Evolutionary conservation across 129 eudicot genomes (phyloP), one percentile per base, ranked within the genome.

Genomic region (Centaurea solstitialis): DNA sequence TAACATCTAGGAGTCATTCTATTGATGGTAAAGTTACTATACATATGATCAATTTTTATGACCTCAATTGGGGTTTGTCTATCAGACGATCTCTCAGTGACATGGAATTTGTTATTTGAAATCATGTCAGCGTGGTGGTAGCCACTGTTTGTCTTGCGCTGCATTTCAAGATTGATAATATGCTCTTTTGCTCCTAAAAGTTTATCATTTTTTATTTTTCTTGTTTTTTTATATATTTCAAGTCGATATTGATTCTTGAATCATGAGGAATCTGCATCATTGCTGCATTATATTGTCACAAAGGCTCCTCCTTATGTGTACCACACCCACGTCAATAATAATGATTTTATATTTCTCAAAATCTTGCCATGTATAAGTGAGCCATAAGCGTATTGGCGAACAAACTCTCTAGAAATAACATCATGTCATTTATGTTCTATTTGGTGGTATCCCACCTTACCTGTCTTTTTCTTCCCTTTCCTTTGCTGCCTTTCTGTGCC

Each of bases 201-300:
- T 30, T 57, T 21, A 5, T 28, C 28, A n/a, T n/a, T 57, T 53
- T 75, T 50, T 30, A 73, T n/a, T 57, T 75, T 75, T 61, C 17
- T 45, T 57, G 57, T 4, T 37, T 40, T 30, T 57, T 57, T 75
- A 26, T 0, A 26, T 26, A 57, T 75, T 75, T 17, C 41, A 40
- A 77, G 6, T 70, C 47, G 6, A 70, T 53, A 5, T 70, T 20
- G 75, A 77, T 77, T 41, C 7, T 6, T 79, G 83, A 79, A 71
- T 79, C 65, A 61, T 61, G 69, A 80, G 41, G 59, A 41, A 72
- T 59, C 30, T 7, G 35, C 57, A 11, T 79, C 23, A 70, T 68
- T 53, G 45, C 9, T 68, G 75, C 76, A 24, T 68, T 33, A 9
- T 28, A 22, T 71, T 22, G 33, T 33, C 39, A 59, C 33, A 68